Evolutionary conservation across 2,329 filamentous ascomycete species (phyloP), one percentile per base, ranked within the genome.

Genomic region (Akanthomyces dipterigenus): DNA sequence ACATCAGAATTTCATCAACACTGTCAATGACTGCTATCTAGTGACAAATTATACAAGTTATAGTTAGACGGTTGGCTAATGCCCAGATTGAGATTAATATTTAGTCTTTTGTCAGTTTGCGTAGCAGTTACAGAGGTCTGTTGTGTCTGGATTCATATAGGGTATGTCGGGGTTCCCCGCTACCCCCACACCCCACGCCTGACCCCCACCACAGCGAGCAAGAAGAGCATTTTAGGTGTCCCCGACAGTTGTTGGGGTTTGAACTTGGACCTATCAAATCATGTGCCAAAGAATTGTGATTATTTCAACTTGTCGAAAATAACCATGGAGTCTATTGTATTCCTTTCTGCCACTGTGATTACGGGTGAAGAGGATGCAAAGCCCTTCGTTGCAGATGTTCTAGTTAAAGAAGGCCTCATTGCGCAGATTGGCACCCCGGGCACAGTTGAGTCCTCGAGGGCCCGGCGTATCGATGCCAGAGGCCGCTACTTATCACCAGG

Each of bases 371-470:
- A 68, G 42, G 58, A 60, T 11, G 62, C 61, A 3, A 50, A 46
- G 22, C 65, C 66, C 8, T 66, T 66, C 14, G 60, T 67, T 28
- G 67, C 66, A 8, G 67, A 68, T 56, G 67, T 68, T 18, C 54
- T 68, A 2, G 61, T 68, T 14, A 58, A 55, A 2, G 49, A 63
- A 31, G 67, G 66, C n/a, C 53, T 66, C 9, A 62, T 68, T 53
- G 59, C 66, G 36, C 62, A 64, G 26, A 66, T 68, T 20, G 64
- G 62, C 9, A 51, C 56, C 16, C 61, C 65, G 2, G 64, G 67
- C 5, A 64, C 62, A 22, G 51, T 67, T 31, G 36, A 65, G 38
- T 54, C 31, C 20, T 24, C 57, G 14, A 56, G 57, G 8, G 57
- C 64, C 18, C 62, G 66, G 22, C 53, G 43, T 6, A 64, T 68